Conservation (phyloP, 345 rosid genomes). For the Leavenworthia alabamica region DNA sequence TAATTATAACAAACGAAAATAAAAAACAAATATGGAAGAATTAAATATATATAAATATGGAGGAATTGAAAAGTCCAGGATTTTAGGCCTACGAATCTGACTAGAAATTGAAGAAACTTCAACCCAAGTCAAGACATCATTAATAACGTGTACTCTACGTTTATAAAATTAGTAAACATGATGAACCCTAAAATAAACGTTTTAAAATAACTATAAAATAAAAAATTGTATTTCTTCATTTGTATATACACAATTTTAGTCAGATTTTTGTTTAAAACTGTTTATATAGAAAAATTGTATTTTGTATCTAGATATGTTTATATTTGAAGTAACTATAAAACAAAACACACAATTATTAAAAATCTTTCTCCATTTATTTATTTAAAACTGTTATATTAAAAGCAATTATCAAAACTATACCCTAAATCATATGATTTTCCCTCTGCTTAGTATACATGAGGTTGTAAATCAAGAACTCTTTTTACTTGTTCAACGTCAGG, state of each 20-base stretch:
- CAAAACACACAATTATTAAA: neutral
- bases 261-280: neutral
- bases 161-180: neutral
- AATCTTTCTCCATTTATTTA: neutral
- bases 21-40: neutral
- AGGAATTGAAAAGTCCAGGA: neutral
- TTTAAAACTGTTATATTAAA: too few species aligned
- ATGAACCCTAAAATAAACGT: neutral
- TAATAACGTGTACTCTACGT: neutral
- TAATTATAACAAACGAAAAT: neutral
- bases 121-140: conserved; percentile 19
- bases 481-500: too few species aligned
- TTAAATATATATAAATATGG: neutral
- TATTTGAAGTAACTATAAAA: neutral
- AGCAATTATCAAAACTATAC: too few species aligned
- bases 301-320: neutral
- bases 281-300: neutral
- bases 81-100: neutral
- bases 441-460: too few species aligned
- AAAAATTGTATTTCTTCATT: neutral
- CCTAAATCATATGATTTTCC: too few species aligned
- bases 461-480: too few species aligned
- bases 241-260: neutral
- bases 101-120: conserved; percentile 12
- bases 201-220: neutral